Base-by-base conservation (phyloP, 768 basidiomycete genomes). In the Rhodotorula toruloides region DNA sequence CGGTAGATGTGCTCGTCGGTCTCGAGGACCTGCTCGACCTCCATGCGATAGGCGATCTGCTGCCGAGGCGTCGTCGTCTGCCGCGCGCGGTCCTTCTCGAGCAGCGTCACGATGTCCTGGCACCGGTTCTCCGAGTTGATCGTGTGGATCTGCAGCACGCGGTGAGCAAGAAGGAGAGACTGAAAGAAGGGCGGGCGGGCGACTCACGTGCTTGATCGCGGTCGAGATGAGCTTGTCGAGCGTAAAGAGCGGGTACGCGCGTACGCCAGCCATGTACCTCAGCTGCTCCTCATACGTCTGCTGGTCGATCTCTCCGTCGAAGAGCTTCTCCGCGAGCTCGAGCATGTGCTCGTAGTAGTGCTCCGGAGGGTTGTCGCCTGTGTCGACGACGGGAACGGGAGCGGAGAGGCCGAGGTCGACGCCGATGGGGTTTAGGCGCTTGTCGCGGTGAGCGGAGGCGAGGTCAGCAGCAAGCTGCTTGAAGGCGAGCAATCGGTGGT, bases 191-290 rank as follows among this genome's bases (percentile, higher is more conserved):
- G 27, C 21, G 27, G 17, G 25, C 46, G 3, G 32, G 36, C 31
- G 34, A 73, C 83, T 76, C 66, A 91, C 92, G 83, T 97, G 92
- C 80, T 98, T 98, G 77, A 97, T 84, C 58, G 96, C 83, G 27
- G 87, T 87, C n/a, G 84, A 86, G 63, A 96, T 86, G 50, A 97
- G 79, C 78, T 93, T 92, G 81, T 98, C 96, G 75, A 99, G 76
- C 3, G 94, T 97, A 78, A 94, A 98, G 69, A 94, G 78, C 60
- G 87, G 84, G 79, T 91, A 97, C 12, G 92, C 91, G 85, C 92
- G 80, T 71, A 86, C 89, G 37, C 91, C 89, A 78, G 89, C 92
- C 81, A 94, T 91, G 86, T 92, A 92, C 71, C 96, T 80, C 85
- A 97, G 85, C 76, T 93, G 89, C 77, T 98, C 96, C 77, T 98